phyloP scores from a whole-genome alignment of 164 flowering plant species.

The Tetrastigma voinierianum region DNA sequence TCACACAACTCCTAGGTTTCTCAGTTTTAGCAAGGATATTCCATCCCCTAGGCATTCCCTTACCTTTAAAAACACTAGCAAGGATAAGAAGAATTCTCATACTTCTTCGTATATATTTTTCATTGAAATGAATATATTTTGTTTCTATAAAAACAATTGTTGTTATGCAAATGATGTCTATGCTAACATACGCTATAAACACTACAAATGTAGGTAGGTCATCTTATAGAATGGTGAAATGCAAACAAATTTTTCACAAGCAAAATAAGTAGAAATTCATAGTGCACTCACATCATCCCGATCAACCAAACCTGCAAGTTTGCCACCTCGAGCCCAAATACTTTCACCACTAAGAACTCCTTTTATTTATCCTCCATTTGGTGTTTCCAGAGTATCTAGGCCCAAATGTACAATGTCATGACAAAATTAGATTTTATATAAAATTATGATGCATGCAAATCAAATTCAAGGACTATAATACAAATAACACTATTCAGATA shows the following conservation, averaged over 20 bases:
- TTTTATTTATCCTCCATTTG: slow-evolving; percentile 89
- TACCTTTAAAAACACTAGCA: too few species aligned
- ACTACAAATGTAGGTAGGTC: too few species aligned
- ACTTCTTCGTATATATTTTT: too few species aligned
- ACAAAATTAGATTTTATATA: not conserved
- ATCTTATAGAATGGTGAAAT: too few species aligned
- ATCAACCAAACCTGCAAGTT: slow-evolving; percentile 76
- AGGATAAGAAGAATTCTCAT: too few species aligned
- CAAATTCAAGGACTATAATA: not conserved
- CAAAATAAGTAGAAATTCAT: slow-evolving; percentile 6
- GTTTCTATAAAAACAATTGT: too few species aligned
- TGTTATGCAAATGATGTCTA: too few species aligned
- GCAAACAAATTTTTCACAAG: not conserved
- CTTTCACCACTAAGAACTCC: slow-evolving; percentile 65
- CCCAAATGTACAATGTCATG: slow-evolving; percentile 29
- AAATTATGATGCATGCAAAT: slow-evolving; percentile 1
- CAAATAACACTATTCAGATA: slow-evolving; percentile 2
- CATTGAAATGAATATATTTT: too few species aligned
- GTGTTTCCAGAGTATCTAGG: slow-evolving; percentile 87
- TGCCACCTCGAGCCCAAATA: slow-evolving; percentile 83
- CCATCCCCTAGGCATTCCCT: too few species aligned
- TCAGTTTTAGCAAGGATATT: too few species aligned
- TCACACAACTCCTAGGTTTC: too few species aligned
- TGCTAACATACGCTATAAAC: too few species aligned
- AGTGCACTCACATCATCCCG: slow-evolving; percentile 73